Evolutionary conservation across 2,329 filamentous ascomycete species (phyloP).

Genomic region (Claviceps monticola): DNA sequence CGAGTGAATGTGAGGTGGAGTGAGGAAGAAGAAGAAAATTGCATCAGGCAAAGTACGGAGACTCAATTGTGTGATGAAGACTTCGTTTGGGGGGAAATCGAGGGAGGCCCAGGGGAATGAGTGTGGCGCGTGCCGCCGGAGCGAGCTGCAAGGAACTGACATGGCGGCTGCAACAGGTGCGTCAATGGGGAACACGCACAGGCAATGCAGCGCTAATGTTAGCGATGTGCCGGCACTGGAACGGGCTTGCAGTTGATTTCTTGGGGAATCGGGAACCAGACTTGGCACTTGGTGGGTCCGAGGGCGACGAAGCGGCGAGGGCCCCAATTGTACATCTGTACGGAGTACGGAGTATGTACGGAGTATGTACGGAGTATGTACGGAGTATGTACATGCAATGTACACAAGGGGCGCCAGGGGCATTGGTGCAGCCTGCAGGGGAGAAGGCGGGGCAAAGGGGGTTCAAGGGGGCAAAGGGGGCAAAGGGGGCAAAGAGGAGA

Average conservation of each 20-base stretch:
- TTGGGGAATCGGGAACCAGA: not conserved
- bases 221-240: not conserved
- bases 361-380: no score
- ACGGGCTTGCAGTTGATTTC: not conserved
- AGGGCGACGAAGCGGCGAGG: not conserved
- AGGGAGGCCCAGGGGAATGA: not conserved
- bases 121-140: not conserved
- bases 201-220: not conserved
- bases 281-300: not conserved
- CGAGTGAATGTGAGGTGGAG: not conserved
- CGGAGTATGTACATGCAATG: no score
- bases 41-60: not conserved
- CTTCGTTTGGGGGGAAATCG: not conserved
- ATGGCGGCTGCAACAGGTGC: not conserved
- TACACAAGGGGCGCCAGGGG: no score
- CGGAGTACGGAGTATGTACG: no score
- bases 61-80: not conserved
- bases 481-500: not conserved
- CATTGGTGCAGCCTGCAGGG: no score
- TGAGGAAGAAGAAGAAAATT: not conserved
- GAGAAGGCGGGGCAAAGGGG: not conserved
- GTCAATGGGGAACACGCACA: not conserved
- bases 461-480: not conserved
- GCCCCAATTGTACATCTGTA: no score
- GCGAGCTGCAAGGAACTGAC: not conserved